These are phyloP conservation scores for Phytophthora pseudosyringae DNA, from an alignment of 352 stramenopile species.

Conservation along the genomic window DNA sequence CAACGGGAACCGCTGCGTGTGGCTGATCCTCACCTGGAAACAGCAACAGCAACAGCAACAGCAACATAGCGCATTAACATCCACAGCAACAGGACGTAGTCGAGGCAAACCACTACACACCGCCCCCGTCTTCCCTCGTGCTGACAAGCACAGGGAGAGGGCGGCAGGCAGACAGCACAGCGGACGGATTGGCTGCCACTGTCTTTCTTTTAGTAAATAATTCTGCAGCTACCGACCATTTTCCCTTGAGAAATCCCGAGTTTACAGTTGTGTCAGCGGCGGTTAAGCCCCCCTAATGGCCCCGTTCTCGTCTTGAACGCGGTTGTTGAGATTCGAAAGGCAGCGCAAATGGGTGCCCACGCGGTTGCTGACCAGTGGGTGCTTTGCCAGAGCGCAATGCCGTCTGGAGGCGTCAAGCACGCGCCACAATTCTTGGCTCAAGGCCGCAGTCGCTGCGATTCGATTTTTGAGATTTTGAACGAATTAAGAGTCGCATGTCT, in stretches of 20 bases:
- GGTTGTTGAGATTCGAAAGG: not conserved
- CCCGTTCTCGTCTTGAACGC: not conserved
- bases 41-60: constrained; percentile 24
- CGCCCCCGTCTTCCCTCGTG: constrained; percentile 6
- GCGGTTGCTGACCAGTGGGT: too few species aligned
- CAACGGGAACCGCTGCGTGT: constrained; percentile 61
- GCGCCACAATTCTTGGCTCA: too few species aligned
- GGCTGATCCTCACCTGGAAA: constrained; percentile 50
- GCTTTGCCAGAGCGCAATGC: too few species aligned
- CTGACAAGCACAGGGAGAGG: not conserved
- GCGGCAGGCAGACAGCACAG: constrained; percentile 11
- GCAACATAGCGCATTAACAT: constrained; percentile 24
- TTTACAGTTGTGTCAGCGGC: constrained; percentile 11
- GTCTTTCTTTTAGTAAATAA: constrained; percentile 12
- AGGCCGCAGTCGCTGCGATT: too few species aligned
- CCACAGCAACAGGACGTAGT: constrained; percentile 2
- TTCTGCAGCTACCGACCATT: constrained; percentile 31
- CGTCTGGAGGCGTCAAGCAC: too few species aligned
- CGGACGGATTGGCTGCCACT: constrained; percentile 9
- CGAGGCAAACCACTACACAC: constrained; percentile 8
- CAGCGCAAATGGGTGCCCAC: not conserved
- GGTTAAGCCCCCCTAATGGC: not conserved
- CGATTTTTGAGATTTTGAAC: too few species aligned
- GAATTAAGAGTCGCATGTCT: too few species aligned
- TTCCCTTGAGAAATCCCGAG: constrained; percentile 10